Base-by-base conservation (phyloP, 805 yeast species). In the Metschnikowia dekortorum region DNA sequence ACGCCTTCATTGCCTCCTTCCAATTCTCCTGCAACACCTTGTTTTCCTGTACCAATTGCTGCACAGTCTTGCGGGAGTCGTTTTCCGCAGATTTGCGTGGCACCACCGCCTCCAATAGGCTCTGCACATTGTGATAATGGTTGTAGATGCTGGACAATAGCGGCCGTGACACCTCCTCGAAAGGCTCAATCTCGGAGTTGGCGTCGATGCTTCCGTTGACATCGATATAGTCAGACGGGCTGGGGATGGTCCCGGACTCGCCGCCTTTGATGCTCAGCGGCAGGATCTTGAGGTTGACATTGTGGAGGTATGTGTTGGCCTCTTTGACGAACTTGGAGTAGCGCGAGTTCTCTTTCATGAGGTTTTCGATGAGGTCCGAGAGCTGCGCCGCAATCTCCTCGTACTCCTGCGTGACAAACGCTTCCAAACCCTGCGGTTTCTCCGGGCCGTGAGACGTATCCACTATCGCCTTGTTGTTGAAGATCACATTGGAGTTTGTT, bases 1-100 rank as follows among this genome's bases (percentile, higher is more conserved):
- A 55, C 2, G 74, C 67, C 42, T 61, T 62, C 49, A 70, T 60
- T 0, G 78, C 75, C 34, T 70, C 71, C 48, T 69, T 60, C 75
- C 75, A 71, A 49, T 70, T 73, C 36, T 61, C 57, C 13, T 61
- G 61, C 44, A 71, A 63, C 18, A 54, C 52, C 29, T 62, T 66
- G 48, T 71, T 63, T 46, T 74, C 76, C n/a, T 59, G 60, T 44
- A 59, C 56, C 46, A 71, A 60, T 44, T 60, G 60, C 34, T 57
- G 53, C 36, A 65, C 50, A 14, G 54, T 50, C 30, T 55, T 54
- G 6, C 31, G 38, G 6, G 53, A 41, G 22, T 53, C 57, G 22
- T 53, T 53, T 8, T 47, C 53, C 36, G 51, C 51, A 11, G 53
- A 34, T 18, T 32, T 39, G 28, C 36, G 28, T 26, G 50, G 50